Evolutionary conservation across 495 filamentous ascomycete genomes (phyloP).

Genomic region (Hypoxylon cercidicola): DNA sequence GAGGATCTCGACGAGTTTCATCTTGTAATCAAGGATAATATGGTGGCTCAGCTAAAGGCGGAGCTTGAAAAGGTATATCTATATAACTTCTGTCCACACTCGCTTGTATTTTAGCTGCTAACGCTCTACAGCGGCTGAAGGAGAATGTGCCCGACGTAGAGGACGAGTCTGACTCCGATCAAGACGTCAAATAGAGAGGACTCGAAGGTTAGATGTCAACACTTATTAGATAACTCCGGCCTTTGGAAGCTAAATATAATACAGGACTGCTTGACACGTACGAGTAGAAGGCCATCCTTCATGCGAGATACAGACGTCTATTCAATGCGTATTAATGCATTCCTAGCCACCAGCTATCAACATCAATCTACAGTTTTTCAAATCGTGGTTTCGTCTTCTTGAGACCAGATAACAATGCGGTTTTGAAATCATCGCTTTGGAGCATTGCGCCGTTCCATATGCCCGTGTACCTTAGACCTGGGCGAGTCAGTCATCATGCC

Average conservation of each 20-base stretch:
- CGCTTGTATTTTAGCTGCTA: constrained; percentile 12
- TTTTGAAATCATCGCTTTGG: constrained; percentile 80
- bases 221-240: background rate
- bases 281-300: constrained; percentile 3
- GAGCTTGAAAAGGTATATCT: constrained; percentile 66
- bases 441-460: constrained; percentile 88
- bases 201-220: background rate
- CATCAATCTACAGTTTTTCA: constrained; percentile 75
- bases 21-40: constrained; percentile 77
- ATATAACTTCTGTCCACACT: background rate
- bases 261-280: background rate
- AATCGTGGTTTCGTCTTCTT: constrained; percentile 85
- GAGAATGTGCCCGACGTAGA: constrained; percentile 58
- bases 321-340: constrained; percentile 16
- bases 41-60: constrained; percentile 66
- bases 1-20: constrained; percentile 80
- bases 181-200: constrained; percentile 36
- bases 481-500: constrained; percentile 21
- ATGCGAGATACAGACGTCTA: background rate
- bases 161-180: constrained; percentile 49
- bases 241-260: background rate
- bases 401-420: constrained; percentile 78
- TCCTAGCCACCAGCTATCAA: background rate
- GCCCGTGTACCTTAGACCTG: constrained; percentile 81
- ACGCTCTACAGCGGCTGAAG: constrained; percentile 49